Percentiles rank a stretch among this genome's conserved stretches.
These are phyloP conservation scores for Teratosphaeria gauchensis DNA, from an alignment of 2,329 filamentous ascomycete species.

Conservation along the genomic window DNA sequence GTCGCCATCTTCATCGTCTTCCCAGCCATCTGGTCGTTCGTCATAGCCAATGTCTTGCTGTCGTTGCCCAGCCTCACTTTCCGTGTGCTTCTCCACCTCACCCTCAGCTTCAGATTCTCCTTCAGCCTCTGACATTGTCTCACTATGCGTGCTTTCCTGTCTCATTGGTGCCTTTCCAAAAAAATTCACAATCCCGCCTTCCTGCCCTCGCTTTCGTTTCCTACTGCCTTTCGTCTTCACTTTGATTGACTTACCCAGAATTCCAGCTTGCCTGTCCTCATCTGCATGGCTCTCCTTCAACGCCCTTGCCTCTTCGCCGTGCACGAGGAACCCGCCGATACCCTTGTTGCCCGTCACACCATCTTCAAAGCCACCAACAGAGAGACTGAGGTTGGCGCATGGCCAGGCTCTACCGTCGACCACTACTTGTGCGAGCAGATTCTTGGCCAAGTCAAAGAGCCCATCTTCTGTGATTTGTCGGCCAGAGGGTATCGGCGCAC, in stretches of 20 bases:
- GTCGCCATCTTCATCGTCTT: not conserved
- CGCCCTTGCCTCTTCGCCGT: conserved; percentile 47
- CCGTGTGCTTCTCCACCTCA: not conserved
- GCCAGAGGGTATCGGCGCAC: conserved; percentile 66
- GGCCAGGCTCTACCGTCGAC: conserved; percentile 77
- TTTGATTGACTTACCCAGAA: not conserved
- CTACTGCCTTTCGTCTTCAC: conserved; percentile 21
- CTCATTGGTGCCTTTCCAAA: conserved; percentile 17
- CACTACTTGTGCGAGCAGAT: conserved; percentile 66
- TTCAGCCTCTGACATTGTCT: conserved; percentile 7
- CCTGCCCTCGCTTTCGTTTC: conserved; percentile 23
- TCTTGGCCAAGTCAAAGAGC: conserved; percentile 67
- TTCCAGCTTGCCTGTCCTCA: not conserved
- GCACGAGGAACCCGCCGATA: conserved; percentile 78
- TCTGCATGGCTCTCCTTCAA: conserved; percentile 24
- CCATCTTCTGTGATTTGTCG: conserved; percentile 61
- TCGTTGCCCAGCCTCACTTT: conserved; percentile 1
- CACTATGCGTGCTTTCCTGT: conserved; percentile 5
- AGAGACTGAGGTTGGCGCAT: conserved; percentile 79
- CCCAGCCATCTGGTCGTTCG: not conserved
- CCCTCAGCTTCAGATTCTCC: conserved; percentile 1
- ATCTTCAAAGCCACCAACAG: conserved; percentile 87
- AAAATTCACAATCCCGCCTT: conserved; percentile 26
- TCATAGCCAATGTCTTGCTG: not conserved
- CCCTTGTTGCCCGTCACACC: conserved; percentile 73